Evolutionary conservation across 148 eudicot species (phyloP), one percentile per base, ranked within the genome.

Genomic region (Spergularia marina): DNA sequence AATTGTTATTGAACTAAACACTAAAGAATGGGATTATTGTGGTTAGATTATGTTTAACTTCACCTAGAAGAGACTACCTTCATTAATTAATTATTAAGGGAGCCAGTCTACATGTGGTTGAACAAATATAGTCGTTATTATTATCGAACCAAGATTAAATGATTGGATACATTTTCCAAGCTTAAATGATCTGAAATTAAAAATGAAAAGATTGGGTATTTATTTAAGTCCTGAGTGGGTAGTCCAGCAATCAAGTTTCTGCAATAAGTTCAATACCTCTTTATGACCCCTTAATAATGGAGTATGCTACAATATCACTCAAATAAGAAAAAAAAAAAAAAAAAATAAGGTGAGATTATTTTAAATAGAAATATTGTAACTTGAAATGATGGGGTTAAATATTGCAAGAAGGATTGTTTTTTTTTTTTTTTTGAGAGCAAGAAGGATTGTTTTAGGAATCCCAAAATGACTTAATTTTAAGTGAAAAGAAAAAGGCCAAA

Each of bases 211-310:
- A 59, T 47, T 66, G 44, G 49, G 39, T 55, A 62, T 44, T 55
- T 53, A 54, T 25, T 44, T 72, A 76, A 70, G 55, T 53, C 21
- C n/a, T 14, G 10, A 39, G 77, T 66, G 25, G 66, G 72, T 62
- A 44, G 25, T 49, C 61, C 6, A 65, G 60, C 76, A 21, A 73
- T 65, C 72, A 78, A 61, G 51, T 21, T 71, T 30, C 30, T 34
- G 47, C n/a, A 51, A 11, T 60, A 60, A 77, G 79, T 44, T 68
- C 60, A 15, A 52, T 65, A 30, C 62, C 47, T 60, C 34, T 47
- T 61, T 52, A 62, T 64, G 80, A 58, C 69, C 54, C 34, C 62
- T 66, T 39, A 61, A 76, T 70, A 70, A 77, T 53, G 12, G 57
- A 53, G 64, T 51, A 53, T 53, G 75, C 62, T 77, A 56, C 47